Base-by-base conservation (phyloP, 2,329 filamentous ascomycete genomes). In the Taxawa tesnikishii region DNA sequence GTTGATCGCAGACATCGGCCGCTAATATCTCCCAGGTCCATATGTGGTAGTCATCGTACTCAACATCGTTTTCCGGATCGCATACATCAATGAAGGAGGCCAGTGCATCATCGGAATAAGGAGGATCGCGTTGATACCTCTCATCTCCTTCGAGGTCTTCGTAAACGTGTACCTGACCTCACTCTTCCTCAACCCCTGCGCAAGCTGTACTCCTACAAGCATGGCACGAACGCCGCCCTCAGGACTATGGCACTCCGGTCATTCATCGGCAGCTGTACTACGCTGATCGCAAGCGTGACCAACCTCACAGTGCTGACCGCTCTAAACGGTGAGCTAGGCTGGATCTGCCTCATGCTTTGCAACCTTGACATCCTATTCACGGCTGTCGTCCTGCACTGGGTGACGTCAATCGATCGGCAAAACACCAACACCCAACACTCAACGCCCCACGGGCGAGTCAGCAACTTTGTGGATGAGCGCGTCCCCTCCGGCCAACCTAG, bases 311-410 rank as follows among this genome's bases (percentile, higher is more conserved):
- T 21, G 9, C 18, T 34, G 15, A 26, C 32, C 7, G 26, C 12
- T 12, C 26, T 34, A 12, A 16, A 29, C 6, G 26, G 26, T 13
- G 32, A 34, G 23, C 15, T 16, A 12, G 32, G 26, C 5, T 34
- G 32, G 32, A 4, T 34, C 3, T 34, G 32, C 14, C 18, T 34
- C 13, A 24, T 34, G 32, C 26, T 34, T 2, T 34, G 32, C 18
- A 34, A 34, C 18, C 15, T 34, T 6, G 32, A 34, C 31, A 26
- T 75, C 11, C 59, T 75, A 17, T 74, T 76, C 50, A 72, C 66
- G 10, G 67, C 68, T 13, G 43, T 73, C 3, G 67, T 77, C n/a
- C 62, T 77, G 26, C 72, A 76, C 41, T 77, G 72, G 72, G 64
- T 74, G 26, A 63, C 62, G 4, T 54, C 53, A 10, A 55, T 54